Evolutionary conservation across 2,329 filamentous ascomycete species (phyloP).

Genomic region (Penicillium digitatum): DNA sequence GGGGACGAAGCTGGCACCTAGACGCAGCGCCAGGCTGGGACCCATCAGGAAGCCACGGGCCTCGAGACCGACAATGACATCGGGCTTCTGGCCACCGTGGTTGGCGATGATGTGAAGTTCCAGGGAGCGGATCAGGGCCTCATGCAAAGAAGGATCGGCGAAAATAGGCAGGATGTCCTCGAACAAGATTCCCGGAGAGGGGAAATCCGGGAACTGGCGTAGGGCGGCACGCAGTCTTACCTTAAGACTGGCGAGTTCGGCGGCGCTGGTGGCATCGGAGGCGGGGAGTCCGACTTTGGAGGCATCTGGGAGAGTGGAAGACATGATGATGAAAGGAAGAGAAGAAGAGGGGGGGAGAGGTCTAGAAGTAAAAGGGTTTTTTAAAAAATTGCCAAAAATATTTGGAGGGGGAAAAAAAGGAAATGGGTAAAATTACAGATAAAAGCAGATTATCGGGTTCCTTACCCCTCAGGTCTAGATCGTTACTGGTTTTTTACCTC

Average conservation of each 20-base stretch:
- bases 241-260: conserved; percentile 61
- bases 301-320: conserved; percentile 39
- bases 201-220: conserved; percentile 88
- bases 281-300: conserved; percentile 43
- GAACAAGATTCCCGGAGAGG: conserved; percentile 86
- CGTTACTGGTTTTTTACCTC: background rate
- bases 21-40: conserved; percentile 74
- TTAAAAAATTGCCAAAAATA: too few relatives aligned
- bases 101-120: conserved; percentile 72
- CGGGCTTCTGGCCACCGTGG: conserved; percentile 63
- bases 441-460: conserved; percentile 8
- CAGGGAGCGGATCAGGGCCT: conserved; percentile 74
- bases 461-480: conserved; percentile 8
- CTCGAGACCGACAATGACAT: conserved; percentile 90
- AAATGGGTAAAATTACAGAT: conserved; percentile 10
- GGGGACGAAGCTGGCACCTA: conserved; percentile 84
- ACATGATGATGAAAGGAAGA: conserved; percentile 35
- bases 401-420: conserved; percentile 11
- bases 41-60: conserved; percentile 95
- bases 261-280: conserved; percentile 46
- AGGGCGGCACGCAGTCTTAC: conserved; percentile 67
- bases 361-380: conserved; percentile 16
- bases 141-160: conserved; percentile 69
- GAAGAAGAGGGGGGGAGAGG: conserved; percentile 16
- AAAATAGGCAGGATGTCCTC: conserved; percentile 98